Evolutionary conservation across 2,329 filamentous ascomycete genomes (phyloP).

Genomic region (Neobulgaria alba): DNA sequence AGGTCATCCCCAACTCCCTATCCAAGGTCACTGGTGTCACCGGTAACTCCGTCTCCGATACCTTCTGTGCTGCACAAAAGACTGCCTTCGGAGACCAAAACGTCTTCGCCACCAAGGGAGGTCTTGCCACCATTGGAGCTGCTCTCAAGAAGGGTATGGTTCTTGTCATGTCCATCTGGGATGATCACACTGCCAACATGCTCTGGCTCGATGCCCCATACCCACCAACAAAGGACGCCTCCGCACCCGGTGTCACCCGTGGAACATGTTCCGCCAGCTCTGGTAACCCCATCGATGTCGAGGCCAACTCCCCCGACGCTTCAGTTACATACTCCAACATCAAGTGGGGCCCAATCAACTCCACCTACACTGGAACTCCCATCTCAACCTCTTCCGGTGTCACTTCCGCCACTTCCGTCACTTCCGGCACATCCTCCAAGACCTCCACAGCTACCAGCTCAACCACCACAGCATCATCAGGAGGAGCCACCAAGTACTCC

Average conservation of each 20-base stretch:
- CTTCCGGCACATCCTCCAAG: constrained; percentile 13
- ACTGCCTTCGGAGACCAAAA: constrained; percentile 44
- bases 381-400: constrained; percentile 3
- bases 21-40: constrained; percentile 37
- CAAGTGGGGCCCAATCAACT: constrained; percentile 28
- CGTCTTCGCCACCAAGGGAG: constrained; percentile 46
- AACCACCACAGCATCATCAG: not conserved
- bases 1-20: constrained; percentile 42
- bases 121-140: constrained; percentile 44
- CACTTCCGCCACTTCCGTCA: constrained; percentile 14
- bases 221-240: constrained; percentile 39
- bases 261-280: constrained; percentile 45
- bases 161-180: constrained; percentile 54
- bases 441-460: constrained; percentile 6
- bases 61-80: constrained; percentile 50
- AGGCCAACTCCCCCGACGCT: constrained; percentile 38
- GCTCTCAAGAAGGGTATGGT: constrained; percentile 50
- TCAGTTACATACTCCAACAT: constrained; percentile 32
- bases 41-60: constrained; percentile 46
- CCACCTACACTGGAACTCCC: constrained; percentile 20
- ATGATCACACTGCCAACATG: constrained; percentile 55
- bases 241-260: constrained; percentile 40
- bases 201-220: constrained; percentile 66
- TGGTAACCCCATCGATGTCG: constrained; percentile 42
- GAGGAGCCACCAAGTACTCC: not conserved